Evolutionary conservation across 2,329 filamentous ascomycete species (phyloP).

Genomic region (Fusarium irregulare): DNA sequence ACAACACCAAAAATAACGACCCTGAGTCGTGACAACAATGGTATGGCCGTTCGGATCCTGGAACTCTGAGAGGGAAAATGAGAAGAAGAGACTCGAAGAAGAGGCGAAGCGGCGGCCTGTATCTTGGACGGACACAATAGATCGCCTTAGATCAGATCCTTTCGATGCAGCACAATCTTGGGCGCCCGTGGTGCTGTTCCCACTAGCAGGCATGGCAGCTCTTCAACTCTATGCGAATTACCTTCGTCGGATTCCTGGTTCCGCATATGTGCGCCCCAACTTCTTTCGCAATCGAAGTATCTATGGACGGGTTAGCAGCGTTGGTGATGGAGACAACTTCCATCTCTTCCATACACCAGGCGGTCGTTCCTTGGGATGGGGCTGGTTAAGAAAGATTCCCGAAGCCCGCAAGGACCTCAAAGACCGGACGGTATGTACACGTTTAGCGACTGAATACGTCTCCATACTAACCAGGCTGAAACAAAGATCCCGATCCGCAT

Average conservation of each 20-base stretch:
- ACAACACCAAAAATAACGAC: conserved; percentile 41
- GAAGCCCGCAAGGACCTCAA: conserved; percentile 74
- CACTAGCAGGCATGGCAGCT: conserved; percentile 53
- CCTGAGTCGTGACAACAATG: conserved; percentile 52
- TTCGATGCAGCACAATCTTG: conserved; percentile 54
- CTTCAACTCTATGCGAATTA: conserved; percentile 76
- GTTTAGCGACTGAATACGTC: neutral
- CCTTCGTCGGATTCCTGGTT: conserved; percentile 84
- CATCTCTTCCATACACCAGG: conserved; percentile 94
- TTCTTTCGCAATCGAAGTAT: conserved; percentile 81
- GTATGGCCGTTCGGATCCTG: conserved; percentile 56
- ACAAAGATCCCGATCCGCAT: conserved; percentile 84
- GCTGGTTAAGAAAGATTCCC: conserved; percentile 85
- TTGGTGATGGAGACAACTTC: conserved; percentile 97
- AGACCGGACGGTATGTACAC: conserved; percentile 75
- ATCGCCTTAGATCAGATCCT: conserved; percentile 42
- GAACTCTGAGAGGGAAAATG: conserved; percentile 38
- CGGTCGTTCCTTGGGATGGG: conserved; percentile 89
- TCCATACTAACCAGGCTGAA: conserved; percentile 29
- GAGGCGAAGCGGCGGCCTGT: conserved; percentile 45
- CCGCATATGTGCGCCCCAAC: conserved; percentile 77
- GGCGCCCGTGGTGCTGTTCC: conserved; percentile 54
- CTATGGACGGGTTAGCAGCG: conserved; percentile 88
- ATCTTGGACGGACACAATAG: conserved; percentile 56
- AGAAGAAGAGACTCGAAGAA: conserved; percentile 30